Conservation (phyloP, 805 yeast genomes). For the Nakazawaea sp. region DNA sequence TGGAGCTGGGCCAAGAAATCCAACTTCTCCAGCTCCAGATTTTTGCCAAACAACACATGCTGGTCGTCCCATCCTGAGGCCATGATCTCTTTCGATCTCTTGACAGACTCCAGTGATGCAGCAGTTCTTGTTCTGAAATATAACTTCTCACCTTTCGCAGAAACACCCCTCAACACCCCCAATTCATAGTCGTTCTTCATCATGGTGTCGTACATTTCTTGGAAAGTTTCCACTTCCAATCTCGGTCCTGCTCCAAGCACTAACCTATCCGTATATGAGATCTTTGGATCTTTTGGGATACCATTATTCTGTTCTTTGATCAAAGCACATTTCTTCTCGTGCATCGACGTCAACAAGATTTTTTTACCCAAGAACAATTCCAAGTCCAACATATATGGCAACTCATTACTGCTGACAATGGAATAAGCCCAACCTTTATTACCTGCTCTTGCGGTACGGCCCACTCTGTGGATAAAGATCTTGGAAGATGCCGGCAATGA, state of each 20-base stretch:
- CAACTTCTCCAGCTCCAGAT: conserved; percentile 67
- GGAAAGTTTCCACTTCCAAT: conserved; percentile 55
- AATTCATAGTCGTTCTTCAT: conserved; percentile 64
- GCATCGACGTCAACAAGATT: conserved; percentile 63
- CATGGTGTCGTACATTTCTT: conserved; percentile 63
- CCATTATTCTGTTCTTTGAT: conserved; percentile 32
- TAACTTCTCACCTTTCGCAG: conserved; percentile 81
- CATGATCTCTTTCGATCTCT: conserved; percentile 73
- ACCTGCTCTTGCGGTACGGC: conserved; percentile 99
- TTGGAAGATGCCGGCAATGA: conserved; percentile 89
- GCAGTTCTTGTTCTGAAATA: conserved; percentile 80
- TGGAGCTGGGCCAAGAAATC: conserved; percentile 64
- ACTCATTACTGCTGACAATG: conserved; percentile 73
- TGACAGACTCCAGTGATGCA: conserved; percentile 82
- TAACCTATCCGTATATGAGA: conserved; percentile 67
- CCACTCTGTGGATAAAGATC: conserved; percentile 94
- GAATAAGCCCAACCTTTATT: conserved; percentile 97
- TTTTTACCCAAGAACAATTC: conserved; percentile 87
- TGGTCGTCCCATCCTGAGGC: conserved; percentile 85
- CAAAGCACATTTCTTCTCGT: conserved; percentile 51
- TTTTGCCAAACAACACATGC: conserved; percentile 71
- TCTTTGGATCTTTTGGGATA: conserved; percentile 44
- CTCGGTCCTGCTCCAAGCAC: conserved; percentile 84
- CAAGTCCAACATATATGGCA: conserved; percentile 85
- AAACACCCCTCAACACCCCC: conserved; percentile 55